Evolutionary conservation across 1,284 basidiomycete species (phyloP).

Genomic region (Ustilago sp.): DNA sequence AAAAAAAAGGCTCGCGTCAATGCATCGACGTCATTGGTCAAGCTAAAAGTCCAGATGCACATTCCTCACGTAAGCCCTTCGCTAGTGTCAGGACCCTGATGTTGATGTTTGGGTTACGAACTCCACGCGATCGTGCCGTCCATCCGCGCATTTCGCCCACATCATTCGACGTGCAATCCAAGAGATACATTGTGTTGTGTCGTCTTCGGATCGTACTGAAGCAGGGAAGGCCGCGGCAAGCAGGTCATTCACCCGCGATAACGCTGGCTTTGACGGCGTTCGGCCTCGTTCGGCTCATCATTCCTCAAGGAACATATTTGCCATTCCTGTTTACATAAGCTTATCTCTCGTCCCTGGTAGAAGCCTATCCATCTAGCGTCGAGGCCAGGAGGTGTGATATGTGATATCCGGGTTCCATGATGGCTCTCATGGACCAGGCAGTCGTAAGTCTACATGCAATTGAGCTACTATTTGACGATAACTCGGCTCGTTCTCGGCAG

Average conservation of each 20-base stretch:
- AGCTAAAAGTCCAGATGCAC: background rate
- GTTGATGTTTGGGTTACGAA: background rate
- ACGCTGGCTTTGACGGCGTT: background rate
- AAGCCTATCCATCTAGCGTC: background rate
- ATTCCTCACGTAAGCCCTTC: slow-evolving; percentile 15
- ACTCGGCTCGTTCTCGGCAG: slow-evolving; percentile 80
- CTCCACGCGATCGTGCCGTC: slow-evolving; percentile 10
- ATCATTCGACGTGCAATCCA: background rate
- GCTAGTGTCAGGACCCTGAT: background rate
- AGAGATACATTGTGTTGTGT: background rate
- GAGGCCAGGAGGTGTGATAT: background rate
- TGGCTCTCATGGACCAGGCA: slow-evolving; percentile 48
- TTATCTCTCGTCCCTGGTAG: background rate
- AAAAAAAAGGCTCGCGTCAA: background rate
- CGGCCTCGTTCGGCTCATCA: background rate
- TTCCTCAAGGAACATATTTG: background rate
- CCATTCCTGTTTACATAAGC: background rate
- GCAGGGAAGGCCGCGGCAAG: slow-evolving; percentile 3
- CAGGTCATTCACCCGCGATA: background rate
- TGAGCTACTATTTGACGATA: slow-evolving; percentile 79
- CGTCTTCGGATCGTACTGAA: background rate
- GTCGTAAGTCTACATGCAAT: slow-evolving; percentile 77
- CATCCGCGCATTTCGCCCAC: background rate
- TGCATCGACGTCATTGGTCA: slow-evolving; percentile 5
- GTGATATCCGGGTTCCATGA: background rate